Evolutionary conservation across 2,329 filamentous ascomycete genomes (phyloP).

Genomic region (Hirsutella rhossiliensis): DNA sequence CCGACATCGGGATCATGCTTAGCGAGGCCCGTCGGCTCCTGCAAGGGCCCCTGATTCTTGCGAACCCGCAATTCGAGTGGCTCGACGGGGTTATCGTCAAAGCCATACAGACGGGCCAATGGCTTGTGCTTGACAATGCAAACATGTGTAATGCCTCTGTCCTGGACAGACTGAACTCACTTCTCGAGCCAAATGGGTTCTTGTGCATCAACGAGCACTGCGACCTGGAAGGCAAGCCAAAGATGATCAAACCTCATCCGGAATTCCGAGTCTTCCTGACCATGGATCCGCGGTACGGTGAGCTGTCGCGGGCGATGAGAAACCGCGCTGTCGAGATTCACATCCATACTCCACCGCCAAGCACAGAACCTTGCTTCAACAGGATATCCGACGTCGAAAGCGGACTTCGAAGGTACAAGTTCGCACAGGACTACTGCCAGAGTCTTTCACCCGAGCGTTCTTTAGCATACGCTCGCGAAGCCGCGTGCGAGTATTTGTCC

Average conservation of each 20-base stretch:
- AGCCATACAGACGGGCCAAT: slow-evolving; percentile 74
- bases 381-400: slow-evolving; percentile 36
- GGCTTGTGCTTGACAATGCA: slow-evolving; percentile 93
- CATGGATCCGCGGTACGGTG: slow-evolving; percentile 82
- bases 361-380: slow-evolving; percentile 18
- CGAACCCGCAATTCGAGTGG: slow-evolving; percentile 86
- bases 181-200: slow-evolving; percentile 81
- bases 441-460: slow-evolving; percentile 10
- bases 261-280: slow-evolving; percentile 90
- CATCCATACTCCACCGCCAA: slow-evolving; percentile 38
- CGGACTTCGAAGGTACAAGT: slow-evolving; percentile 32
- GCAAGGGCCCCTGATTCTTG: slow-evolving; percentile 41
- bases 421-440: slow-evolving; percentile 20
- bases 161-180: slow-evolving; percentile 83
- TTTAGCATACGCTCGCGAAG: slow-evolving; percentile 14
- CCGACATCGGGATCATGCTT: slow-evolving; percentile 34
- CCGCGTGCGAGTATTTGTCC: slow-evolving; percentile 35
- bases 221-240: slow-evolving; percentile 66
- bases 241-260: slow-evolving; percentile 68
- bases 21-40: slow-evolving; percentile 37
- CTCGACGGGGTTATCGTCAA: slow-evolving; percentile 85
- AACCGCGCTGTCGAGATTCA: slow-evolving; percentile 90
- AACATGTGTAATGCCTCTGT: slow-evolving; percentile 95
- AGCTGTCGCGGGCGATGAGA: slow-evolving; percentile 90
- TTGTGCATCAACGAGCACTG: slow-evolving; percentile 91